Conservation (phyloP, 768 basidiomycete genomes). For the Suillus tomentosus region DNA sequence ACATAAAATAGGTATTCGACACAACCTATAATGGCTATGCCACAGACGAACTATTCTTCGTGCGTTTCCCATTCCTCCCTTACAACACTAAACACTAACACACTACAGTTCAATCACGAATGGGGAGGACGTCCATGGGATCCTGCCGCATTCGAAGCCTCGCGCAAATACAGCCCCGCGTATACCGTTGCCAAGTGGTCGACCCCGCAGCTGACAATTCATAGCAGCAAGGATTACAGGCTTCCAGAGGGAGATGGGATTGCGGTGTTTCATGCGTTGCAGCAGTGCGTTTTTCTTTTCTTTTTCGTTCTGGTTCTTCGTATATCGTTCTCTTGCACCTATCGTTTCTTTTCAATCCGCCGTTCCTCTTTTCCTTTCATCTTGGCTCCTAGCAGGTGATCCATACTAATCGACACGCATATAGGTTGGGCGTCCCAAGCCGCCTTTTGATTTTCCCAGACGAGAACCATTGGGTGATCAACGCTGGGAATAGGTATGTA, state of each 20-base stretch:
- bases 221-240: constrained; percentile 87
- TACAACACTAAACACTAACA: constrained; percentile 8
- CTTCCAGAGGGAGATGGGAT: constrained; percentile 86
- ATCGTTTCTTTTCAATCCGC: neutral
- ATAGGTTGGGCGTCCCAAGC: constrained; percentile 69
- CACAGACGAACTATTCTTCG: constrained; percentile 92
- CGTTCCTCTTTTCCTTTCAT: neutral
- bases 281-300: constrained; percentile 56
- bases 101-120: constrained; percentile 75
- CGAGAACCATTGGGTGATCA: constrained; percentile 92
- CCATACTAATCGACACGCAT: constrained; percentile 9
- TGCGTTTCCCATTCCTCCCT: constrained; percentile 37
- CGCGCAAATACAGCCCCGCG: constrained; percentile 73
- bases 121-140: constrained; percentile 87
- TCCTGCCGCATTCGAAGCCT: constrained; percentile 49
- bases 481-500: constrained; percentile 71
- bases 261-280: constrained; percentile 81
- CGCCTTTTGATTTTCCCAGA: constrained; percentile 84
- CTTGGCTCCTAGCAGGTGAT: neutral
- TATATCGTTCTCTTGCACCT: neutral
- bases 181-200: constrained; percentile 85
- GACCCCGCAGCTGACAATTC: constrained; percentile 83
- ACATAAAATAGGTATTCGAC: constrained; percentile 62
- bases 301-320: neutral
- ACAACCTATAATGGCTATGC: constrained; percentile 78